These are phyloP conservation scores for Phytophthora melonis DNA, from an alignment of 352 stramenopile genomes.

Conservation along the genomic window DNA sequence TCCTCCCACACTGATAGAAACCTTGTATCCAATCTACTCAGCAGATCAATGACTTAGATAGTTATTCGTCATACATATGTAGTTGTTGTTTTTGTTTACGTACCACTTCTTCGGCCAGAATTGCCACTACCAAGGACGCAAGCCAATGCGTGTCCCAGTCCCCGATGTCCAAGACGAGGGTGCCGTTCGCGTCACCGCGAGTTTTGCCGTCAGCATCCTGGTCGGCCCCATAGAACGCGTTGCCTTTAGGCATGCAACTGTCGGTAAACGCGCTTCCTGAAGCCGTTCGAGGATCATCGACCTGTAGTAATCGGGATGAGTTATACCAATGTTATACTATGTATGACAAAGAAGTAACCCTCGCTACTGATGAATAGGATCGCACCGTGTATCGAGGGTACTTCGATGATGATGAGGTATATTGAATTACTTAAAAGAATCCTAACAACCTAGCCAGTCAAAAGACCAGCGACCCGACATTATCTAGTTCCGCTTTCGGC, in stretches of 20 bases:
- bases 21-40: constrained; percentile 41
- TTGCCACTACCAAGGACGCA: constrained; percentile 46
- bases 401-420: too few species aligned
- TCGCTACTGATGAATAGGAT: too few species aligned
- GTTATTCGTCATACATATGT: too few species aligned
- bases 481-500: too few species aligned
- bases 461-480: too few species aligned
- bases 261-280: not conserved
- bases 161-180: constrained; percentile 40
- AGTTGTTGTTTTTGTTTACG: not conserved
- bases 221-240: constrained; percentile 34
- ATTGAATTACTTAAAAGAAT: too few species aligned
- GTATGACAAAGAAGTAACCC: too few species aligned
- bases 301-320: not conserved
- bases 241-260: not conserved
- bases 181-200: constrained; percentile 28
- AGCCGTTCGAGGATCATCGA: not conserved
- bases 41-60: not conserved
- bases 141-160: constrained; percentile 61
- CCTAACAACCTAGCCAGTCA: too few species aligned
- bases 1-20: constrained; percentile 34
- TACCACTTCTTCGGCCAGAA: constrained; percentile 58
- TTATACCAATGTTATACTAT: too few species aligned
- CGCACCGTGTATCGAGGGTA: constrained; percentile 36
- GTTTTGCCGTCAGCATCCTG: constrained; percentile 18